Evolutionary conservation across 83 land plant genomes (phyloP).

Genomic region (Diphasiastrum complanatum): DNA sequence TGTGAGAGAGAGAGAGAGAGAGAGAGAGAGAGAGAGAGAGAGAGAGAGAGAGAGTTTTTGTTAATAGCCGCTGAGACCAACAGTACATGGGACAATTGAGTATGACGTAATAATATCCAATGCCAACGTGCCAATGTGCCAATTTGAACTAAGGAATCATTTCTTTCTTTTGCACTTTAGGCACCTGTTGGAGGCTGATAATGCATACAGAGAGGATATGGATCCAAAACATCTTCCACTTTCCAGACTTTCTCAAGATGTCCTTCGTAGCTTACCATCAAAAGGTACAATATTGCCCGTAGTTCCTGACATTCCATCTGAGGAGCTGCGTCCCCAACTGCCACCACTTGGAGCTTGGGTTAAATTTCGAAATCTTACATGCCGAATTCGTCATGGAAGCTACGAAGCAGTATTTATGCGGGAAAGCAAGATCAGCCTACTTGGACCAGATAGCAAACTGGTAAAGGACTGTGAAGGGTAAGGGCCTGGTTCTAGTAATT

Average conservation of each 20-base stretch:
- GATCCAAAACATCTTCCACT: conserved; percentile 13
- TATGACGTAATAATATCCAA: too few species aligned
- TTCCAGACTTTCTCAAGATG: conserved; percentile 16
- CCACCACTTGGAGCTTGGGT: conserved; percentile 25
- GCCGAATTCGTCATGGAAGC: conserved; percentile 18
- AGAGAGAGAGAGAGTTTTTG: too few species aligned
- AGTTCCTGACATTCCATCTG: conserved; percentile 11
- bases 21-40: too few species aligned
- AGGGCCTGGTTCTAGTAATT: too few species aligned
- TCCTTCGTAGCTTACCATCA: conserved; percentile 22
- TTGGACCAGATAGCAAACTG: conserved; percentile 15
- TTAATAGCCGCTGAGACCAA: too few species aligned
- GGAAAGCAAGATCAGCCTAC: conserved; percentile 31
- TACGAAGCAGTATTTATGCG: conserved; percentile 14
- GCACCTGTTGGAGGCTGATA: neutral
- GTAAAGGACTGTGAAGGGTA: conserved; percentile 31
- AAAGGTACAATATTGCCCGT: conserved; percentile 23
- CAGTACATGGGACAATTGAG: too few species aligned
- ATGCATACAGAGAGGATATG: neutral
- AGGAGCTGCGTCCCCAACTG: conserved; percentile 6
- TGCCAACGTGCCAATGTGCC: too few species aligned
- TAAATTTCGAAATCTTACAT: conserved; percentile 24
- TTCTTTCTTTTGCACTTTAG: conserved; percentile 8
- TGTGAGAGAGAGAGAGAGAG: too few species aligned
- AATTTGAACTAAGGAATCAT: too few species aligned